phyloP scores from a whole-genome alignment of 495 filamentous ascomycete species.

The Bryoglossum gracile region DNA sequence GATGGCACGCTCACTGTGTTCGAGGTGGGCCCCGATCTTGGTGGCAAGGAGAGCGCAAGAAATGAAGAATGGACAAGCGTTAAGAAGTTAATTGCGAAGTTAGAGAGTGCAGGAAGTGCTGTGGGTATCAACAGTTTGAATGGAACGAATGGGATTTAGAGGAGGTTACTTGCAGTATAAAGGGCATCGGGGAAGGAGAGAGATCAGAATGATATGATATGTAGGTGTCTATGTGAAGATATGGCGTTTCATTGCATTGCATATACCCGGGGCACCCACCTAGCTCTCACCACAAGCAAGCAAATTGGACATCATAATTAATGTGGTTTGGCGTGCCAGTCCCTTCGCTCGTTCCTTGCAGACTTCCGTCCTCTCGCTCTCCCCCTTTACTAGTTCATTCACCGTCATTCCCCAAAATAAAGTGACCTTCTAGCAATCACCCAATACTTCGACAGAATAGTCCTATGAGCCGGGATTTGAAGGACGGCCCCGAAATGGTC shows the following conservation, averaged over 20 bases:
- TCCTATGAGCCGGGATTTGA: too few relatives aligned
- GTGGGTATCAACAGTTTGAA: constrained; percentile 20
- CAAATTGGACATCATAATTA: too few relatives aligned
- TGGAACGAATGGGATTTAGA: too few relatives aligned
- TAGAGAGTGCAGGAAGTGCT: constrained; percentile 38
- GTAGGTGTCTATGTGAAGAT: background rate
- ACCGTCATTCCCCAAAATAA: too few relatives aligned
- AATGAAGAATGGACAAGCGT: constrained; percentile 87
- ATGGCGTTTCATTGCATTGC: background rate
- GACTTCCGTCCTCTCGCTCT: too few relatives aligned
- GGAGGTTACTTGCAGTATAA: too few relatives aligned
- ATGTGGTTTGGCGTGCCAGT: too few relatives aligned
- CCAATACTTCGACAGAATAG: too few relatives aligned
- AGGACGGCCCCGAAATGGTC: too few relatives aligned
- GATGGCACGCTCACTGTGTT: constrained; percentile 88
- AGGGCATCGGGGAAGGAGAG: background rate
- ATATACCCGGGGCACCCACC: background rate
- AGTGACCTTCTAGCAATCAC: too few relatives aligned
- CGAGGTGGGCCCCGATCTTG: constrained; percentile 81
- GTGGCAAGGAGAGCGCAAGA: constrained; percentile 68
- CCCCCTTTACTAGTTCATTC: too few relatives aligned
- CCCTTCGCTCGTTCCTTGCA: too few relatives aligned
- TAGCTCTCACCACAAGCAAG: background rate
- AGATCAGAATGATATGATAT: background rate
- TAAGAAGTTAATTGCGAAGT: constrained; percentile 71